phyloP scores from a whole-genome alignment of 345 rosid genomes.

The Gossypium sturtianum region DNA sequence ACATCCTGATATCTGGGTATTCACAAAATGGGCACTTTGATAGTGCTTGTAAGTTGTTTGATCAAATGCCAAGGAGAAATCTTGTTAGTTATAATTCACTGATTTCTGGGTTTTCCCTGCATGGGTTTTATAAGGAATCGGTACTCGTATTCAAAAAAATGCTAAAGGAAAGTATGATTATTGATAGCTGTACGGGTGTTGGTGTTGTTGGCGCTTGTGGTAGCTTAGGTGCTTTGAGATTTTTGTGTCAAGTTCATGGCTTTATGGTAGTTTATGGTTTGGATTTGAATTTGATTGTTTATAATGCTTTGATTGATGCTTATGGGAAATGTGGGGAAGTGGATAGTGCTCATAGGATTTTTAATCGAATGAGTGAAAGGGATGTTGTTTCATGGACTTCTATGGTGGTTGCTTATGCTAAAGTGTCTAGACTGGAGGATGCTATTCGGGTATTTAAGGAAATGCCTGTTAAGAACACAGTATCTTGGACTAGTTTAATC shows the following conservation, averaged over 20 bases:
- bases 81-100: conserved; percentile 36
- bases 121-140: conserved; percentile 30
- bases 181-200: conserved; percentile 36
- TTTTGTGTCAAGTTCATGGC: conserved; percentile 36
- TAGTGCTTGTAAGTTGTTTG: conserved; percentile 28
- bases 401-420: conserved; percentile 31
- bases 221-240: conserved; percentile 22
- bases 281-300: conserved; percentile 26
- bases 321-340: conserved; percentile 43
- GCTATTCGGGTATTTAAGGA: conserved; percentile 28
- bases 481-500: conserved; percentile 44
- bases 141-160: conserved; percentile 24
- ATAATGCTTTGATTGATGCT: conserved; percentile 40
- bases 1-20: conserved; percentile 20
- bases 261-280: conserved; percentile 26
- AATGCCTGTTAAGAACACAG: conserved; percentile 31
- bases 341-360: conserved; percentile 19
- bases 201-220: conserved; percentile 40
- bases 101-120: conserved; percentile 35
- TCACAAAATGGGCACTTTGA: conserved; percentile 13
- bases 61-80: conserved; percentile 40
- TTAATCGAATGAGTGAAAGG: conserved; percentile 27
- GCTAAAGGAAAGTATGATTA: conserved; percentile 18
- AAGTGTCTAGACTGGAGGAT: conserved; percentile 29
- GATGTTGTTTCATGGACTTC: conserved; percentile 51